phyloP scores from a whole-genome alignment of 2,329 filamentous ascomycete genomes.

The Paecilomyces sp. region DNA sequence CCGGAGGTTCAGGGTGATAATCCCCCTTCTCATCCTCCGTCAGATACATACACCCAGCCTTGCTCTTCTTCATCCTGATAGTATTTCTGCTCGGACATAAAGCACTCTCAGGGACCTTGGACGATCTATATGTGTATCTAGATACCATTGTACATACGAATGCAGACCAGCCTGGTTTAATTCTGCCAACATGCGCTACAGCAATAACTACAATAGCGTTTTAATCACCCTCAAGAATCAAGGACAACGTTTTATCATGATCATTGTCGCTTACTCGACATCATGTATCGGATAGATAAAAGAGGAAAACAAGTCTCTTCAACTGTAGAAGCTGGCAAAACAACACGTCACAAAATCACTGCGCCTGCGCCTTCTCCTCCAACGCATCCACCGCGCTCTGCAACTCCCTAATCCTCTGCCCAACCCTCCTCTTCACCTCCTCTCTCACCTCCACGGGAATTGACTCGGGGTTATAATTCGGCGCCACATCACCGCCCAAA shows the following conservation, averaged over 20 bases:
- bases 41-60: background rate
- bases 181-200: background rate
- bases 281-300: too few species aligned
- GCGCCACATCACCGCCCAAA: conserved; percentile 18
- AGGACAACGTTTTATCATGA: background rate
- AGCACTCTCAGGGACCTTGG: background rate
- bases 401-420: conserved; percentile 40
- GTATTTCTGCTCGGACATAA: background rate
- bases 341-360: conserved; percentile 13
- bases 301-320: too few species aligned
- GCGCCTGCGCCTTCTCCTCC: conserved; percentile 32
- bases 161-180: background rate
- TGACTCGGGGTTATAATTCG: conserved; percentile 23
- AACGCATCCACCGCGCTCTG: conserved; percentile 36
- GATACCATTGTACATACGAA: background rate
- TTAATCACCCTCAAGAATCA: too few species aligned
- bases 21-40: background rate
- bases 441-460: conserved; percentile 25
- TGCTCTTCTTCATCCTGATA: background rate
- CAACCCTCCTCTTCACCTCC: conserved; percentile 38
- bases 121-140: background rate
- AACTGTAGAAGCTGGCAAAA: background rate
- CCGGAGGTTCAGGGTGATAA: background rate
- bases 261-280: background rate
- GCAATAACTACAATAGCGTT: background rate